Evolutionary conservation across 2,329 filamentous ascomycete genomes (phyloP).

Genomic region (Aspergillus hiratsukae): DNA sequence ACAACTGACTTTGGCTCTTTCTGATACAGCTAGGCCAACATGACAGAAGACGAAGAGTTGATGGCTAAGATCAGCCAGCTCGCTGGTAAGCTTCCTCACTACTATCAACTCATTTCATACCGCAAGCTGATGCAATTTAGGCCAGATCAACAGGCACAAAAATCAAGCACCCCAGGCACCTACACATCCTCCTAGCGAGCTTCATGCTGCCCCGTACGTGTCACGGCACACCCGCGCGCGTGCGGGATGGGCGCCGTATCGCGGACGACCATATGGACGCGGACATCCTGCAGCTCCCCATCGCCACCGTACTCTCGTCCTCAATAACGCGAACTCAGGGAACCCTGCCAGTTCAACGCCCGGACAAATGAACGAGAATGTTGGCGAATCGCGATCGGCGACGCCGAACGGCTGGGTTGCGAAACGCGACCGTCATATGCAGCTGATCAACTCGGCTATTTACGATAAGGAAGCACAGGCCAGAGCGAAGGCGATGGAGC

Average conservation of each 20-base stretch:
- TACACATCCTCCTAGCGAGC: conserved; percentile 19
- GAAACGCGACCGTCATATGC: conserved; percentile 70
- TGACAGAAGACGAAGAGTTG: conserved; percentile 54
- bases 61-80: conserved; percentile 54
- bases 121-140: conserved; percentile 39
- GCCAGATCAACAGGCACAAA: conserved; percentile 76
- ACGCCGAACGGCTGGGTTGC: conserved; percentile 58
- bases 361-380: conserved; percentile 23
- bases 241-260: conserved; percentile 42
- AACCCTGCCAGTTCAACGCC: conserved; percentile 19
- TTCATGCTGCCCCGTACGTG: conserved; percentile 19
- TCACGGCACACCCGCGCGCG: conserved; percentile 29
- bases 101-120: conserved; percentile 40
- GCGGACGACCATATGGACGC: conserved; percentile 36
- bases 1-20: conserved; percentile 5
- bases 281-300: conserved; percentile 38
- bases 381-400: conserved; percentile 23
- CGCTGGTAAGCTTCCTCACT: conserved; percentile 44
- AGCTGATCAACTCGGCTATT: conserved; percentile 75
- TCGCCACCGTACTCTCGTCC: conserved; percentile 59
- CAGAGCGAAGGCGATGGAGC: conserved; percentile 66
- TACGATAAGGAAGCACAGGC: conserved; percentile 70
- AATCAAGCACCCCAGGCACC: conserved; percentile 44
- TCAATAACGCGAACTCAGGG: conserved; percentile 47
- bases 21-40: conserved; percentile 25